Conservation (phyloP, 129 eudicot genomes). For the Flaveria trinervia region DNA sequence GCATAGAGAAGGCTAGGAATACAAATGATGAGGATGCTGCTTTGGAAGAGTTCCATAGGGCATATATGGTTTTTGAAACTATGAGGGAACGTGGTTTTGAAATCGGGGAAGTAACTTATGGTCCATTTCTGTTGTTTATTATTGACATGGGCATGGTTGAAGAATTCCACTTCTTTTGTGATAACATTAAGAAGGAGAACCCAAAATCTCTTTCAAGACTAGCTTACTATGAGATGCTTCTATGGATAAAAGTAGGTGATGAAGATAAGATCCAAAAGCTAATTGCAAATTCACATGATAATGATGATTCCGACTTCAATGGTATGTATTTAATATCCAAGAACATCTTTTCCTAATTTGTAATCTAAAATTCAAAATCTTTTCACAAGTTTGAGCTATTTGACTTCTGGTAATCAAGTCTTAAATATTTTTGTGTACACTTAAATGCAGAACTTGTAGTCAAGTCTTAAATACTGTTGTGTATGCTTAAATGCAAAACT, state of each 20-base stretch:
- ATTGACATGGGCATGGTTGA: conserved; percentile 67
- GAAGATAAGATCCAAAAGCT: conserved; percentile 65
- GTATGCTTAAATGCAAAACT: conserved; percentile 3
- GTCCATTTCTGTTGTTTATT: conserved; percentile 63
- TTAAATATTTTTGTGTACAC: conserved; percentile 5
- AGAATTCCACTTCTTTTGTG: conserved; percentile 62
- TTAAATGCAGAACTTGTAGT: no score
- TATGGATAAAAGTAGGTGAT: conserved; percentile 56
- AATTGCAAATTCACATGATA: conserved; percentile 35
- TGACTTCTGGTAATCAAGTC: conserved; percentile 4
- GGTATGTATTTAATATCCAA: conserved; percentile 49
- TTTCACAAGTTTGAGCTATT: conserved; percentile 17
- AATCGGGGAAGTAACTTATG: conserved; percentile 66
- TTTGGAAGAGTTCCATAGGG: conserved; percentile 56
- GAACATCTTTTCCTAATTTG: neutral
- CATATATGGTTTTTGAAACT: conserved; percentile 49
- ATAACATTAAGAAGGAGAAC: conserved; percentile 58
- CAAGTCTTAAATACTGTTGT: conserved; percentile 11
- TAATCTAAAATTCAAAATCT: neutral
- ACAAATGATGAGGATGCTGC: conserved; percentile 63
- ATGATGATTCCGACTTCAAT: conserved; percentile 42
- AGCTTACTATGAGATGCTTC: conserved; percentile 87
- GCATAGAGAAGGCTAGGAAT: conserved; percentile 64
- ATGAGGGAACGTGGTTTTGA: conserved; percentile 71
- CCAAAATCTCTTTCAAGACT: conserved; percentile 55